Base-by-base conservation (phyloP, 2,329 filamentous ascomycete species). In the Aspergillus luchuensis region DNA sequence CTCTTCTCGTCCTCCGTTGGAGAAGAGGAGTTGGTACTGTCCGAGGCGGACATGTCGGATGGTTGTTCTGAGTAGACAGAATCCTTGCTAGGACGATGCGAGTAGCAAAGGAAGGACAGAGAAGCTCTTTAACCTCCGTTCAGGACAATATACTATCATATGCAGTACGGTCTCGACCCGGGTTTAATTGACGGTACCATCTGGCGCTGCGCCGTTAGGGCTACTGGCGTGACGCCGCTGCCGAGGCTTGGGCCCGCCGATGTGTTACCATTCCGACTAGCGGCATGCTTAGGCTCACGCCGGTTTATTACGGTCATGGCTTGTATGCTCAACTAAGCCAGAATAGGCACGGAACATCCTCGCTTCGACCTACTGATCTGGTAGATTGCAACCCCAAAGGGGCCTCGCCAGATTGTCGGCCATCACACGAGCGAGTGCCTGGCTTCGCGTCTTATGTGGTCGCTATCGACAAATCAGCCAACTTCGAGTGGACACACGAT, bases 301-400 rank as follows among this genome's bases (percentile, higher is more conserved):
- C 28, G 28, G 48, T 23, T 51, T 41, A 30, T 23, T 59, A 50
- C 57, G n/a, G 50, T 59, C 57, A 30, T 33, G n/a, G 11, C 28
- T 41, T 23, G 38, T 33, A 54, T 19, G 19, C 43, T 19, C 36
- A 8, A 8, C 57, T 59, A 59, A 30, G 6, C 57, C 50, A 13
- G 23, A 50, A 41, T n/a, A n/a, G 30, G 57, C 8, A 4, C 8
- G 38, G 15, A 6, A 4, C 13, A 19, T n/a, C 50, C 57, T 59
- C 57, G 57, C 51, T 59, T 59, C 57, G 50, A 59, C 57, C 57
- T 59, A 49, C 51, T 47, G 17, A 21, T 38, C 19, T 48, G 23
- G 47, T 57, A 19, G 28, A 5, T 33, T 43, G 56, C 10, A 5
- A 57, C 8, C 41, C 41, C 28, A 17, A 43, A 19, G 8, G 11